phyloP scores from a whole-genome alignment of 78 protist genomes.

The Chrysochromulina tobinii region DNA sequence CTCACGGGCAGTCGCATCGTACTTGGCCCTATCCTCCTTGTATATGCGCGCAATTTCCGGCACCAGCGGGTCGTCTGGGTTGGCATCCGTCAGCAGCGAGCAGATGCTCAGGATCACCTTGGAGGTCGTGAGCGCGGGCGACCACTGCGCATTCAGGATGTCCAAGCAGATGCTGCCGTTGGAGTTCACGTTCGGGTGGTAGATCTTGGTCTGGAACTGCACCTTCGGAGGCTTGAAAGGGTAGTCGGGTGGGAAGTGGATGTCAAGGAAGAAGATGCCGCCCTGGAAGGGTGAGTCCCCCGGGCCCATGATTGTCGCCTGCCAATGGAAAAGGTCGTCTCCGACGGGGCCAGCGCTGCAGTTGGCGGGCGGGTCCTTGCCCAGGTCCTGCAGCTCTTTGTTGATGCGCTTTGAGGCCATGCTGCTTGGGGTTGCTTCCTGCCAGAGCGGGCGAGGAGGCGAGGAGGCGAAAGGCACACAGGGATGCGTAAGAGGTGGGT shows the following conservation, averaged over 20 bases:
- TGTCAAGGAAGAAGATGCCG: slow-evolving; percentile 69
- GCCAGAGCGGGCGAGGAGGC: too few species aligned
- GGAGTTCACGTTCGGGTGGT: slow-evolving; percentile 87
- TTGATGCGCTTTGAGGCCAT: background rate
- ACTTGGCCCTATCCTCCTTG: too few species aligned
- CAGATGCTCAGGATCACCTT: slow-evolving; percentile 86
- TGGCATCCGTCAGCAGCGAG: slow-evolving; percentile 91
- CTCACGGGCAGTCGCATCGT: too few species aligned
- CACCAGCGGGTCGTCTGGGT: slow-evolving; percentile 56
- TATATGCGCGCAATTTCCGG: too few species aligned
- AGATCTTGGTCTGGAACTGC: slow-evolving; percentile 82
- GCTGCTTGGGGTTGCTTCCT: too few species aligned
- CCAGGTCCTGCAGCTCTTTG: slow-evolving; percentile 89
- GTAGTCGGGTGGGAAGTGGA: slow-evolving; percentile 93
- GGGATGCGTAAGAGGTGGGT: too few species aligned
- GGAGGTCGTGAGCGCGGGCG: slow-evolving; percentile 93
- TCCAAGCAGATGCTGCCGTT: slow-evolving; percentile 92
- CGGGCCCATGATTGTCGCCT: slow-evolving; percentile 90
- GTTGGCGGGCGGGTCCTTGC: slow-evolving; percentile 91
- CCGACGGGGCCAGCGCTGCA: slow-evolving; percentile 92
- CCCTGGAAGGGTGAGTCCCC: slow-evolving; percentile 89
- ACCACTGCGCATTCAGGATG: slow-evolving; percentile 89
- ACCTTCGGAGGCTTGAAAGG: slow-evolving; percentile 98
- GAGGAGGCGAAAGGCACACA: too few species aligned
- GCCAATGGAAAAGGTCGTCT: slow-evolving; percentile 93